Conservation (phyloP, 1,139 yeast genomes). For the Geotrichum fermentans region DNA sequence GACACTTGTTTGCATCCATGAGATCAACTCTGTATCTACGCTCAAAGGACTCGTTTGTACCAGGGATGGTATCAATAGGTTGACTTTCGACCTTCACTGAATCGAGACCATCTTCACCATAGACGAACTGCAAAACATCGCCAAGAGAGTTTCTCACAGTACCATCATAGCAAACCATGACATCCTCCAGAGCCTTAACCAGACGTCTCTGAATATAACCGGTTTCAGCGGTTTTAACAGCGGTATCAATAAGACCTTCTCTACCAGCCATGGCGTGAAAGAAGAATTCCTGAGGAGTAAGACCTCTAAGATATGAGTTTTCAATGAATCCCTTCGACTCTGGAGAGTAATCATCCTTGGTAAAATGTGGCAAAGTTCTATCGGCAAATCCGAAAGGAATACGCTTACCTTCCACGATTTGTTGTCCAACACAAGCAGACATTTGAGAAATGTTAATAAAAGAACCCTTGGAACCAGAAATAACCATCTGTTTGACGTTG, state of each 20-base stretch:
- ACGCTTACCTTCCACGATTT: constrained; percentile 98
- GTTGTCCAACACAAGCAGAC: constrained; percentile 99
- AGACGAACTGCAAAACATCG: constrained; percentile 89
- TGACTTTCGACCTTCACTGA: constrained; percentile 98
- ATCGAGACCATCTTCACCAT: constrained; percentile 99
- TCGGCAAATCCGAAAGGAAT: constrained; percentile 96
- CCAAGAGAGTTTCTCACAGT: constrained; percentile 97
- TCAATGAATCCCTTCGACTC: constrained; percentile 98
- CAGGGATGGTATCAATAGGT: constrained; percentile 94
- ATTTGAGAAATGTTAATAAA: constrained; percentile 97
- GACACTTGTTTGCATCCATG: constrained; percentile 58
- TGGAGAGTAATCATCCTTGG: constrained; percentile 96
- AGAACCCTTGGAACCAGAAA: constrained; percentile 98
- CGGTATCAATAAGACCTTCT: constrained; percentile 99
- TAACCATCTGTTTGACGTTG: constrained; percentile 98
- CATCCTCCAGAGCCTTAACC: constrained; percentile 96
- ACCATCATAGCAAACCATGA: constrained; percentile 98
- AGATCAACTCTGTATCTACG: constrained; percentile 82
- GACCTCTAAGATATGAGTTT: constrained; percentile 92
- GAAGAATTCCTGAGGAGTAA: constrained; percentile 97
- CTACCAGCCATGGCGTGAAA: constrained; percentile 99
- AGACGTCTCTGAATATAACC: constrained; percentile 99
- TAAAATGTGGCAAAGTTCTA: constrained; percentile 94
- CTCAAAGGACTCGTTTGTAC: constrained; percentile 79
- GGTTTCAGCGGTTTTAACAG: constrained; percentile 97